Base-by-base conservation (phyloP, 2,329 filamentous ascomycete genomes). In the Metarhizium sp. region DNA sequence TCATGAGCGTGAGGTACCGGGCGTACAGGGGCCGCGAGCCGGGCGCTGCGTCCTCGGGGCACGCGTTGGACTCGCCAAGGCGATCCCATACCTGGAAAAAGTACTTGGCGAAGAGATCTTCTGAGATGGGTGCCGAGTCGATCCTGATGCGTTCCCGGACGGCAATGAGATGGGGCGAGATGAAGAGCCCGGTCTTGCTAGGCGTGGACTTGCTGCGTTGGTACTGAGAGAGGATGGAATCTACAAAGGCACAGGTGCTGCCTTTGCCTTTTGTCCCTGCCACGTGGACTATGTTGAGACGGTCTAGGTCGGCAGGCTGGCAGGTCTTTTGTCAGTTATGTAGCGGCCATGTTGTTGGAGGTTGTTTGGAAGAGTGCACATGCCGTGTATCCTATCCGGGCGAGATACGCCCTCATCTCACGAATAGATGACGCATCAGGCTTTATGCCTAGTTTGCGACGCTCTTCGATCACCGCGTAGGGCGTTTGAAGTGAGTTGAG, bases 401-500 rank as follows among this genome's bases (percentile, higher is more conserved):
- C 75, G 65, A 90, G 81, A 79, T 90, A 95, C 58, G 84, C 80
- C 60, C 83, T 78, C 83, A 95, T 95, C 69, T 96, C 88, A 2
- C 82, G 81, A 50, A 94, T 84, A 8, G 88, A 76, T 55, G 78
- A 76, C 57, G 82, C 77, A 70, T 94, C 88, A 64, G 88, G 84
- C 32, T 78, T 80, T 59, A 84, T 75, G 20, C 90, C 88, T 18
- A 86, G 87, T 67, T 88, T 88, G 54, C 84, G 80, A 52, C 94
- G 85, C 52, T 86, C 84, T 67, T 95, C 85, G 18, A 96, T 81
- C 52, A 90, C 80, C 51, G 87, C 82, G 67, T 87, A 92, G 53
- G 95, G 95, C 46, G 88, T 90, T 71, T 99, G 94, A 52, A 97
- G 83, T 48, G 89, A 87, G 71, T 97, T 97, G 66, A 97, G 81